phyloP scores from a whole-genome alignment of 2,329 filamentous ascomycete species.

The Cyclaneusma minus region DNA sequence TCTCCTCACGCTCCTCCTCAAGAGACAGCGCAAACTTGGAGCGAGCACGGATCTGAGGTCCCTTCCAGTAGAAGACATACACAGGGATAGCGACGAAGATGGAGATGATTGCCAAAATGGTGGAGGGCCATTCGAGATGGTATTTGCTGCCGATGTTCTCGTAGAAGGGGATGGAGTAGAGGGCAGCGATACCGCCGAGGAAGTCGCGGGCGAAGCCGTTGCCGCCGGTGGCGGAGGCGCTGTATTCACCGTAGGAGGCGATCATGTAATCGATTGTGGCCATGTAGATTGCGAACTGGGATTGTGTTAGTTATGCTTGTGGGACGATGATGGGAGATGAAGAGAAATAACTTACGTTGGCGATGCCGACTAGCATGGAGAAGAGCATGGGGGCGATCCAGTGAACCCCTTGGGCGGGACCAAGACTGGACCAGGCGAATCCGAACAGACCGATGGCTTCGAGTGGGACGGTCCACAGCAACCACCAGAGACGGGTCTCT shows the following conservation, averaged over 20 bases:
- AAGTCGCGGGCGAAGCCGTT: slow-evolving; percentile 64
- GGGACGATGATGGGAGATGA: too few relatives aligned
- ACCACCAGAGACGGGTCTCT: slow-evolving; percentile 50
- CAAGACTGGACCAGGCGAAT: slow-evolving; percentile 53
- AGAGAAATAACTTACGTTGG: slow-evolving; percentile 51
- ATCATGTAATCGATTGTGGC: slow-evolving; percentile 68
- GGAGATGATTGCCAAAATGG: slow-evolving; percentile 40
- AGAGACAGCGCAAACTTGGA: slow-evolving; percentile 40
- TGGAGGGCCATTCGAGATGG: slow-evolving; percentile 42
- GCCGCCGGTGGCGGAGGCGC: slow-evolving; percentile 59
- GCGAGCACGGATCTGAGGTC: slow-evolving; percentile 39
- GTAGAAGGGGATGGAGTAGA: slow-evolving; percentile 52
- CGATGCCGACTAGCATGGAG: slow-evolving; percentile 50
- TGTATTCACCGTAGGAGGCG: slow-evolving; percentile 56
- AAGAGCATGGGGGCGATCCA: slow-evolving; percentile 58
- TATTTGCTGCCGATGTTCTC: slow-evolving; percentile 38
- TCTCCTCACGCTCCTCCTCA: too few relatives aligned
- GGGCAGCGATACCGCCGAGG: slow-evolving; percentile 54
- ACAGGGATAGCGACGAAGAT: slow-evolving; percentile 45
- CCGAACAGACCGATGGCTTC: slow-evolving; percentile 53
- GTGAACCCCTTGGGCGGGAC: slow-evolving; percentile 42
- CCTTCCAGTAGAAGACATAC: slow-evolving; percentile 52
- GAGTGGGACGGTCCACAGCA: slow-evolving; percentile 44
- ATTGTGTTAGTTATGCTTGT: too few relatives aligned
- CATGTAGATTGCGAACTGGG: slow-evolving; percentile 63